Evolutionary conservation across 2,329 filamentous ascomycete species (phyloP), one percentile per base, ranked within the genome.

Genomic region (Lachnum nothofagi): DNA sequence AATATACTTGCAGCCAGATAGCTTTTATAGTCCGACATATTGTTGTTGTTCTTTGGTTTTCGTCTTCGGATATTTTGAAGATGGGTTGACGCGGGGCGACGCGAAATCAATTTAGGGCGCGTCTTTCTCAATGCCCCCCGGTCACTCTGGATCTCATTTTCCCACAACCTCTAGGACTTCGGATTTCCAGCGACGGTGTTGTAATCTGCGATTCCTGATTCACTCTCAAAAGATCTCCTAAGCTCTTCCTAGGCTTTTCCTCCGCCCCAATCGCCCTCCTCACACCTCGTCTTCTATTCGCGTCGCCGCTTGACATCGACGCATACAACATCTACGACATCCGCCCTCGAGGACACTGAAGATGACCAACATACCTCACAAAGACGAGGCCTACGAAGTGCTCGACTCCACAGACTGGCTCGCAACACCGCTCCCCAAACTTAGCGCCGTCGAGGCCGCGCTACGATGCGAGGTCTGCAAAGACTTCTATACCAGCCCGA

Each of bases 391-490:
- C 17, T 56, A 56, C 52, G 70, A 75, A 52, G 71, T 91, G 35
- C 70, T 85, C 42, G 88, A 93, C 69, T 84, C 87, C n/a, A 91
- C 88, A 45, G 88, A 94, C 71, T 94, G 88, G 88, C 74, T 90
- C 5, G 63, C 72, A 9, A 94, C 88, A 10, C 77, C 82, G 2
- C 73, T 94, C 1, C 70, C 80, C 14, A 72, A 72, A 12, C 78
- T 94, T 46, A 75, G 82, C 41, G 72, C 79, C 12, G 80, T 98
- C 54, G 93, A 98, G 63, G 83, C 86, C 52, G 83, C 90, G 3
- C 76, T 98, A 17, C 88, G 93, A 60, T 98, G 93, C 70, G 88
- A 97, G 68, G 87, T 98, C 52, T 98, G 93, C 79, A 97, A 97
- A 67, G 94, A 98, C 68, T 95, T 97, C 70, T 97, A 88, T 72